phyloP scores from a whole-genome alignment of 345 rosid species.

The Bruguiera parviflora region DNA sequence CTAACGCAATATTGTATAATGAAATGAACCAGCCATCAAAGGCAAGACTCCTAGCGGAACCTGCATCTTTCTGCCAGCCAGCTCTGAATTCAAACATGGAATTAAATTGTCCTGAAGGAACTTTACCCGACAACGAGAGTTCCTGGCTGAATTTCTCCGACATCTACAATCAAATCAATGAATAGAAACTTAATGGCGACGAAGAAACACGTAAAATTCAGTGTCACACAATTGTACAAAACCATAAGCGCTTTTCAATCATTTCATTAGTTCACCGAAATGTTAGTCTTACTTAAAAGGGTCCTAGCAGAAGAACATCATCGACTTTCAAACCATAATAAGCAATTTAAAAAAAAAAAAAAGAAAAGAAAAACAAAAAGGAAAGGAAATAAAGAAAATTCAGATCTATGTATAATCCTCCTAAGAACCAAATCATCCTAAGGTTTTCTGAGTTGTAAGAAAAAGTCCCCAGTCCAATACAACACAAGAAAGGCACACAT shows the following conservation, averaged over 20 bases:
- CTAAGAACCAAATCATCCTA: neutral
- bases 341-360: neutral
- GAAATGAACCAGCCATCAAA: constrained; percentile 92
- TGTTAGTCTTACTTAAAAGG: too few relatives aligned
- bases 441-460: too few relatives aligned
- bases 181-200: neutral
- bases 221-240: too few relatives aligned
- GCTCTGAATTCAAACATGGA: constrained; percentile 62
- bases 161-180: constrained; percentile 53
- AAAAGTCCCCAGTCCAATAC: too few relatives aligned
- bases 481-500: too few relatives aligned
- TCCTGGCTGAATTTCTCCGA: constrained; percentile 89
- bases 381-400: neutral
- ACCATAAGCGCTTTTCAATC: too few relatives aligned
- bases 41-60: constrained; percentile 55
- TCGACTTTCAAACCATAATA: neutral
- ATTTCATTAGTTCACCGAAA: too few relatives aligned
- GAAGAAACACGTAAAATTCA: too few relatives aligned
- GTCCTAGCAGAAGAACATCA: too few relatives aligned
- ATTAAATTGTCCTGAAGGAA: constrained; percentile 80
- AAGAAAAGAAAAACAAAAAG: neutral
- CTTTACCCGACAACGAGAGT: constrained; percentile 69
- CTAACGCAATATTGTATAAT: constrained; percentile 78
- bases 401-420: neutral
- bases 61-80: constrained; percentile 86